Percentiles rank a stretch among this genome's conserved stretches.
Evolutionary conservation across 139 green algal species (phyloP).

Genomic region (Dunaliella primolecta): DNA sequence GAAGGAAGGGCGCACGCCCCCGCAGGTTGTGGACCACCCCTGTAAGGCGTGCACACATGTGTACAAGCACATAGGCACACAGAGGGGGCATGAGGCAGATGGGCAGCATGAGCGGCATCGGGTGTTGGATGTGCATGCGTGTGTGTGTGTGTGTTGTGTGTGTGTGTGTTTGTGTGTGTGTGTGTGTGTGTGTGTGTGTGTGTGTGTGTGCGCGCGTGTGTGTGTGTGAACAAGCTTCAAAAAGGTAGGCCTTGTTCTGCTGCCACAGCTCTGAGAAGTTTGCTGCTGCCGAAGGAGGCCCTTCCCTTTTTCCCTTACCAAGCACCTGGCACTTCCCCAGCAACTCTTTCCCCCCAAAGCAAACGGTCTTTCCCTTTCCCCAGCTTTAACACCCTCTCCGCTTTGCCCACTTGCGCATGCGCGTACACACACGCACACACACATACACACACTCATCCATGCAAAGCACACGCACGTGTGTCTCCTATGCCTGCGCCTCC

Average conservation of each 20-base stretch:
- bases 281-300: background rate
- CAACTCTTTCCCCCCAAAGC: background rate
- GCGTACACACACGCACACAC: background rate
- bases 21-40: background rate
- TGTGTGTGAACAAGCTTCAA: background rate
- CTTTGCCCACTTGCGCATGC: too few relatives aligned
- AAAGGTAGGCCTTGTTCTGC: background rate
- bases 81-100: background rate
- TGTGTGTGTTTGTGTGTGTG: too few relatives aligned
- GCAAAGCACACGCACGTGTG: constrained; percentile 69
- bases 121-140: background rate
- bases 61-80: background rate
- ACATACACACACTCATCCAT: background rate
- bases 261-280: background rate
- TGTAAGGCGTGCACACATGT: background rate
- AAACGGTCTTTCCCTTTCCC: background rate
- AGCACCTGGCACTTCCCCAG: background rate
- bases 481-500: constrained; percentile 71
- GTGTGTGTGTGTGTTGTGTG: too few relatives aligned
- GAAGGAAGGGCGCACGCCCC: too few relatives aligned
- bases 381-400: background rate
- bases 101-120: background rate
- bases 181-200: background rate
- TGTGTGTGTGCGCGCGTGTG: background rate
- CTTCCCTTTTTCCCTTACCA: background rate